Base-by-base conservation (phyloP, 2,329 filamentous ascomycete species). In the Aureobasidium mangrovei region DNA sequence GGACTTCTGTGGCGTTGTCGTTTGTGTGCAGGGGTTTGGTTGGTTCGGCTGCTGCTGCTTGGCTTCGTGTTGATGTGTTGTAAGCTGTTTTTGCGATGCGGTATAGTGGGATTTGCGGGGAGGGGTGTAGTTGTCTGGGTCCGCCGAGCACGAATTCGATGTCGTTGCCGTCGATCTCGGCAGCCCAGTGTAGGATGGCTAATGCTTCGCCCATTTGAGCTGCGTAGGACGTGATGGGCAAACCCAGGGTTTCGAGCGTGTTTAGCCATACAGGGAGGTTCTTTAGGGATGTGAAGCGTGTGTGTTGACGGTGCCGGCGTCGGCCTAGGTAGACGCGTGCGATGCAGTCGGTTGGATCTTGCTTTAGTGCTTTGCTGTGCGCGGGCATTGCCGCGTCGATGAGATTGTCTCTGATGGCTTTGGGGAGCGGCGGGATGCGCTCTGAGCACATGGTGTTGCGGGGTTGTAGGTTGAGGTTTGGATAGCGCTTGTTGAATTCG, bases 91-190 rank as follows among this genome's bases (percentile, higher is more conserved):
- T 27, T n/a, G 38, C 38, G 7, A 52, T 52, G n/a, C 4, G 4
- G 10, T 27, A n/a, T 8, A 10, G 26, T 27, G 26, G 10, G 10
- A 35, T 5, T 31, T 3, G 27, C n/a, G 10, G 12, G 5, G 6
- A 4, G 8, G 24, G 10, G 3, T 18, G n/a, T 7, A 27, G n/a
- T 18, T 27, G 28, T 18, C 48, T 7, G 10, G 27, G 38, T 35
- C 38, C 33, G 10, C 62, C 73, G 2, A 82, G 69, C 0, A 82
- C 78, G 58, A 80, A 81, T 46, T 82, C 77, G 2, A 82, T 69
- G 43, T 80, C 78, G 35, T 74, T 75, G 0, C 71, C 78, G 57
- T 82, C 77, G 0, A 79, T 61, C 8, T 64, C 57, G 0, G 68
- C 72, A 1, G 59, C 43, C 77, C 76, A 82, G 56, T 78, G 73